These are phyloP conservation scores for Raffaelea arxii DNA, from an alignment of 2,329 filamentous ascomycete species.

Conservation along the genomic window DNA sequence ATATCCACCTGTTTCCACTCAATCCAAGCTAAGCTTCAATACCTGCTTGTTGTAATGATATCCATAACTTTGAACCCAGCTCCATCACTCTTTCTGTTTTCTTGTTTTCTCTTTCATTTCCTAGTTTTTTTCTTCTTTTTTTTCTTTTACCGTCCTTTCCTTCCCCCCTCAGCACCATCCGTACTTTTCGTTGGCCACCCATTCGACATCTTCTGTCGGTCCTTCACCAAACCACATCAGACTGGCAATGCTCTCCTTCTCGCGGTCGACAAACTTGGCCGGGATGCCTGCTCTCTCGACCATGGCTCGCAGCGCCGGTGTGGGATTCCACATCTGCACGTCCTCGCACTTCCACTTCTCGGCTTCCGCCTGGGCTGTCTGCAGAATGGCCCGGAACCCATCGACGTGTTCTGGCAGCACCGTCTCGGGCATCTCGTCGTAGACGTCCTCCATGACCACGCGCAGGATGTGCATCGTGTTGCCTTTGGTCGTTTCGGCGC, in stretches of 20 bases:
- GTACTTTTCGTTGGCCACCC: constrained; percentile 70
- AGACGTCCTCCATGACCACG: constrained; percentile 53
- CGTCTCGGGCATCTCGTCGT: constrained; percentile 9
- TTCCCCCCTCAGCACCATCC: constrained; percentile 54
- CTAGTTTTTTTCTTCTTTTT: background rate
- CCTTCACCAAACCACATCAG: constrained; percentile 60
- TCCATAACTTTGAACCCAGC: too few relatives aligned
- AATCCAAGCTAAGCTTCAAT: too few relatives aligned
- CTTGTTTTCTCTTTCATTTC: background rate
- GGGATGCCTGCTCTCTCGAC: constrained; percentile 38
- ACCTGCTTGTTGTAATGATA: too few relatives aligned
- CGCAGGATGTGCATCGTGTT: constrained; percentile 64
- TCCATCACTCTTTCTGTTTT: too few relatives aligned
- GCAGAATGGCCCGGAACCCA: constrained; percentile 53
- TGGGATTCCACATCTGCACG: constrained; percentile 80
- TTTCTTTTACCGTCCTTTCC: background rate
- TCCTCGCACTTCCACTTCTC: constrained; percentile 57
- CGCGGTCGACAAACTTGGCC: constrained; percentile 42
- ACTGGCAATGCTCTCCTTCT: constrained; percentile 59
- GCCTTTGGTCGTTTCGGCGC: constrained; percentile 39
- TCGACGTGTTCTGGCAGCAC: constrained; percentile 24
- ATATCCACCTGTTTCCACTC: too few relatives aligned
- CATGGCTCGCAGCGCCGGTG: constrained; percentile 37
- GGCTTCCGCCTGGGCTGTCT: constrained; percentile 61
- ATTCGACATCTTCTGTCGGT: constrained; percentile 46